Evolutionary conservation across 1,284 basidiomycete species (phyloP).

Genomic region (Sporisorium reilianum): DNA sequence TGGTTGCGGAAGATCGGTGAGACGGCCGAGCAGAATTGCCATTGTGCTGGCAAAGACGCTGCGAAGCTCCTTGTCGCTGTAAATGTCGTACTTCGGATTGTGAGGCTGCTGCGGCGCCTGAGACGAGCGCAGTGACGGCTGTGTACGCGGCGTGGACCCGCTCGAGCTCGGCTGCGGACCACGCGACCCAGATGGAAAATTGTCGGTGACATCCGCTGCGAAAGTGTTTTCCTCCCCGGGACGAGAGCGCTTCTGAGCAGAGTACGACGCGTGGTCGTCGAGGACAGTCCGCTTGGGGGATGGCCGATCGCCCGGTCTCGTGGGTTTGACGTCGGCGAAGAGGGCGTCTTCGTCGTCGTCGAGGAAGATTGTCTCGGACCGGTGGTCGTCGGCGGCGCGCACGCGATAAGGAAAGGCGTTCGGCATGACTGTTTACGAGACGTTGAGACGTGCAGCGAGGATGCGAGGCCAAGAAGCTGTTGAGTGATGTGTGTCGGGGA

Average conservation of each 20-base stretch:
- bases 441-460: neutral
- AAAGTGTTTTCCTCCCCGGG: neutral
- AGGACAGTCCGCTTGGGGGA: slow-evolving; percentile 21
- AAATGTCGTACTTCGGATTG: neutral
- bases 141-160: slow-evolving; percentile 6
- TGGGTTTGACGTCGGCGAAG: slow-evolving; percentile 15
- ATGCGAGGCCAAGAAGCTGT: neutral
- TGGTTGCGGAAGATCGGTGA: neutral
- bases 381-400: slow-evolving; percentile 7
- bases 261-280: neutral
- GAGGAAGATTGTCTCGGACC: slow-evolving; percentile 26
- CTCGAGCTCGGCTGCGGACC: slow-evolving; percentile 22
- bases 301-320: neutral
- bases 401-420: slow-evolving; percentile 3
- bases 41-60: neutral
- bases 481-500: too few species aligned
- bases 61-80: slow-evolving; percentile 14
- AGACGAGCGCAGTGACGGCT: neutral
- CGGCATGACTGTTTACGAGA: slow-evolving; percentile 7
- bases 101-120: neutral
- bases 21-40: neutral
- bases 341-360: slow-evolving; percentile 17
- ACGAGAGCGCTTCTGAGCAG: slow-evolving; percentile 14
- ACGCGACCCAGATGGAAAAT: slow-evolving; percentile 2
- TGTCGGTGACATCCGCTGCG: neutral